A percentile compares a stretch with the other conserved stretches of the same genome.
Evolutionary conservation across 257 asterid genomes (phyloP).

Genomic region (Coffea canephora): DNA sequence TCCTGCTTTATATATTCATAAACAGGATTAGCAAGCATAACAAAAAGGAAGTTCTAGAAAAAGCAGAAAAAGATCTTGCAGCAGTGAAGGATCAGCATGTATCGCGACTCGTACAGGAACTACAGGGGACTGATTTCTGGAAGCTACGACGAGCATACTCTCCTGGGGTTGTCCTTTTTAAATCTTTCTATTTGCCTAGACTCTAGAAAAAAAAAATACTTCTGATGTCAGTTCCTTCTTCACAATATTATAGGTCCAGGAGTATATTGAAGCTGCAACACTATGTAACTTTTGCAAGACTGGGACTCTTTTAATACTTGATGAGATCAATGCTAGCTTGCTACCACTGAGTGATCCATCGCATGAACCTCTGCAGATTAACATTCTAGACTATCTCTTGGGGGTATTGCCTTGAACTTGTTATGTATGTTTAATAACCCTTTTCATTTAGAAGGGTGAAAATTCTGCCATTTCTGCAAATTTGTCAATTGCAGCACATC

Average conservation of each 20-base stretch:
- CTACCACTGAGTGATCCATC: slow-evolving; percentile 61
- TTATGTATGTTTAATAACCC: background rate
- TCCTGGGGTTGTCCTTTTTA: slow-evolving; percentile 67
- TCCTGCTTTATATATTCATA: slow-evolving; percentile 10
- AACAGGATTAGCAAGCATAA: slow-evolving; percentile 75
- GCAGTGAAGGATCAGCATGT: slow-evolving; percentile 66
- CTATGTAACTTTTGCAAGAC: slow-evolving; percentile 77
- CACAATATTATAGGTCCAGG: slow-evolving; percentile 63
- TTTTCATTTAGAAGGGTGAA: background rate
- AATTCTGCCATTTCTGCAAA: background rate
- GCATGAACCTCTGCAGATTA: slow-evolving; percentile 87
- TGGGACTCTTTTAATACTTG: slow-evolving; percentile 68
- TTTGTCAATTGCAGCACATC: background rate
- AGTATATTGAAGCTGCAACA: slow-evolving; percentile 95
- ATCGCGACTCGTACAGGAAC: slow-evolving; percentile 73
- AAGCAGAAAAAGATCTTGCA: slow-evolving; percentile 78
- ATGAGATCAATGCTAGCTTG: slow-evolving; percentile 73
- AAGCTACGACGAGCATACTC: slow-evolving; percentile 92
- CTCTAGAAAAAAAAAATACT: background rate
- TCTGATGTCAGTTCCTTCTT: slow-evolving; percentile 17
- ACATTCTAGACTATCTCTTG: slow-evolving; percentile 70
- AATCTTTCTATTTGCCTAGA: slow-evolving; percentile 8
- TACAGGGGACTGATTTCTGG: slow-evolving; percentile 90
- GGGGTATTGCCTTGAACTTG: slow-evolving; percentile 62
- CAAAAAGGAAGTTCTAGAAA: slow-evolving; percentile 68